Evolutionary conservation across 2,329 filamentous ascomycete species (phyloP).

Genomic region (Trichoderma brevicompactum): DNA sequence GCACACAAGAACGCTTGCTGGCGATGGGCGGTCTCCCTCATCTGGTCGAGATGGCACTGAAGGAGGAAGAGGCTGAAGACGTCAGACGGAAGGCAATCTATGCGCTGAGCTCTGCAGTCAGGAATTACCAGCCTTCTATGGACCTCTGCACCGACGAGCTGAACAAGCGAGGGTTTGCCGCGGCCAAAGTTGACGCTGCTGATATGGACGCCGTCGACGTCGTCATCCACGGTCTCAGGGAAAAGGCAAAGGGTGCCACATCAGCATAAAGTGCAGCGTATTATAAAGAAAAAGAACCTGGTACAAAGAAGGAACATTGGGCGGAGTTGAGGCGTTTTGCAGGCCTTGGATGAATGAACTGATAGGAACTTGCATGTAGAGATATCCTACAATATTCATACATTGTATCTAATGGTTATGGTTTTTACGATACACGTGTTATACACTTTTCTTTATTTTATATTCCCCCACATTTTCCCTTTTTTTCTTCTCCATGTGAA

Average conservation of each 20-base stretch:
- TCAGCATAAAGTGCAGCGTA: background rate
- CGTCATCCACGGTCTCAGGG: conserved; percentile 70
- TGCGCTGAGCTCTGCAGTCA: conserved; percentile 80
- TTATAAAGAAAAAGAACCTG: too few species aligned
- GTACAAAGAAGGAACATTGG: conserved; percentile 37
- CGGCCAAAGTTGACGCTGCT: conserved; percentile 71
- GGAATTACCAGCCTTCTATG: conserved; percentile 88
- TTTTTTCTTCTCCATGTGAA: background rate
- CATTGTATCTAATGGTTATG: conserved; percentile 11
- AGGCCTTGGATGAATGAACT: conserved; percentile 5
- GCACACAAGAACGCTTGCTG: conserved; percentile 73
- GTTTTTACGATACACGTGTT: conserved; percentile 43
- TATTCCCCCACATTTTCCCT: conserved; percentile 32
- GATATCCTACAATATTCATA: conserved; percentile 16
- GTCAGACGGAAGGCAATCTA: conserved; percentile 87
- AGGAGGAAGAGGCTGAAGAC: conserved; percentile 61
- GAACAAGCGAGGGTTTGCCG: conserved; percentile 58
- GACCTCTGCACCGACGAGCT: conserved; percentile 69
- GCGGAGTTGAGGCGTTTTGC: conserved; percentile 42
- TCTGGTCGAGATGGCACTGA: conserved; percentile 68
- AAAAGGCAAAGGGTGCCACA: conserved; percentile 50
- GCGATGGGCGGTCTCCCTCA: conserved; percentile 69
- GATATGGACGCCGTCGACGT: conserved; percentile 87
- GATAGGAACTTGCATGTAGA: background rate
- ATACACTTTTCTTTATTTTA: conserved; percentile 39